phyloP scores from a whole-genome alignment of 2,329 filamentous ascomycete species.

The Fusarium tjaetaba region DNA sequence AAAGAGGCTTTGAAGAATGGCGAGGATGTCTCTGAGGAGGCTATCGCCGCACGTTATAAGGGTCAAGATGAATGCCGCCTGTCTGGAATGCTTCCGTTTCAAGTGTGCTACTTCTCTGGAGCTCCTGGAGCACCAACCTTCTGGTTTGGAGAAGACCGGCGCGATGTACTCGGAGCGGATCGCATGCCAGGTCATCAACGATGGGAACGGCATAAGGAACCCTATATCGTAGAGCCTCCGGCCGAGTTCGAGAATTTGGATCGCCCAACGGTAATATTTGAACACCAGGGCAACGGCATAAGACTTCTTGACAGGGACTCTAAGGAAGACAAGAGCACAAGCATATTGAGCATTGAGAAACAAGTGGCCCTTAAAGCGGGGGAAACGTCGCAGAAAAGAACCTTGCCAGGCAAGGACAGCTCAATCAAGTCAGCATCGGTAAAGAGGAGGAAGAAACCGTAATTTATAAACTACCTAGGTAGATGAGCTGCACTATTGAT shows the following conservation, averaged over 20 bases:
- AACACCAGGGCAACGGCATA: constrained; percentile 19
- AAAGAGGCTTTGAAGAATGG: constrained; percentile 9
- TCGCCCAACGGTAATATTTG: constrained; percentile 30
- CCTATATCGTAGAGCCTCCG: background rate
- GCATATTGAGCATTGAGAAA: constrained; percentile 22
- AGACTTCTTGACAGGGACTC: constrained; percentile 33
- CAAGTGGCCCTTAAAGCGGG: constrained; percentile 22
- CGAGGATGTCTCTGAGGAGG: constrained; percentile 28
- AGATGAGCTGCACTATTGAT: background rate
- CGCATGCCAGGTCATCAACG: constrained; percentile 43
- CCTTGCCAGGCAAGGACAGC: background rate
- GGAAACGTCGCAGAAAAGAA: background rate
- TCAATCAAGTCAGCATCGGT: background rate
- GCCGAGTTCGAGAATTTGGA: constrained; percentile 1
- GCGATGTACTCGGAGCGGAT: constrained; percentile 41
- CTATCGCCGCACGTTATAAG: constrained; percentile 27
- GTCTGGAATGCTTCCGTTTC: constrained; percentile 41
- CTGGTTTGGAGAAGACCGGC: constrained; percentile 42
- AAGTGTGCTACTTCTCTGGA: constrained; percentile 39
- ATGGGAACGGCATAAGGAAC: constrained; percentile 33
- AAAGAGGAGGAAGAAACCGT: constrained; percentile 1
- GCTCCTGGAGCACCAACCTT: constrained; percentile 27
- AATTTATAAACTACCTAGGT: background rate
- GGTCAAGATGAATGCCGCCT: constrained; percentile 26
- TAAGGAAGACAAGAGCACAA: constrained; percentile 15